Evolutionary conservation across 2,329 filamentous ascomycete species (phyloP), one percentile per base, ranked within the genome.

Genomic region (Trichoderma guizhouense): DNA sequence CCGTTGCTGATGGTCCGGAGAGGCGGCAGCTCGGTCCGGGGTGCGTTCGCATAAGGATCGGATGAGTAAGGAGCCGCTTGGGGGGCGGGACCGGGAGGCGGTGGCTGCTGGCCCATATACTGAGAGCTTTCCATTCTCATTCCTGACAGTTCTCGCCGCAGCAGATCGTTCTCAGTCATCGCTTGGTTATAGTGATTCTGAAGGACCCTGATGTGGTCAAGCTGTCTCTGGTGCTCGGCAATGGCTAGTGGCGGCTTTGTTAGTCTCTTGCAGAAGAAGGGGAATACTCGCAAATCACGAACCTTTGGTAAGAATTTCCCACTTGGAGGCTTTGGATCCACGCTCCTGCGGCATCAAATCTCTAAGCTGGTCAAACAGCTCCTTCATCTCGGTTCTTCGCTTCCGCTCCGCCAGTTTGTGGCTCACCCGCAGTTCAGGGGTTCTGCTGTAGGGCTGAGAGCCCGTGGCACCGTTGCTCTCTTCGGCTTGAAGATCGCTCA

Each of bases 271-370:
- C 8, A 14, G 32, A 6, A 6, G 21, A 6, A 18, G 26, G 24
- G 21, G 12, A 53, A 53, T 47, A 8, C 7, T 7, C 53, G 53
- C n/a, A 53, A 53, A 51, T 53, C 21, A 79, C 86, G 74, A 83
- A 95, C 93, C 92, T 85, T 95, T 95, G 3, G 92, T 94, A 18
- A 97, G 79, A 63, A 95, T 94, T 77, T 97, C 93, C 93, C 93
- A 97, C 77, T 97, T 97, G 75, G 92, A 95, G 0, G 93, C 93
- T 79, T 96, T 97, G 28, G 91, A 92, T 1, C 93, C 93, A 18
- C 93, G 89, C 76, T 93, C 93, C 76, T 94, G 92, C 1, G 93
- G 93, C 83, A 95, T 91, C 47, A 94, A 85, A 75, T 92, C 91
- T 75, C 93, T 89, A 9, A 96, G 83, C 76, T 93, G 91, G 75